Evolutionary conservation across 257 asterid species (phyloP).

Genomic region (Jaltomata sinuosa): DNA sequence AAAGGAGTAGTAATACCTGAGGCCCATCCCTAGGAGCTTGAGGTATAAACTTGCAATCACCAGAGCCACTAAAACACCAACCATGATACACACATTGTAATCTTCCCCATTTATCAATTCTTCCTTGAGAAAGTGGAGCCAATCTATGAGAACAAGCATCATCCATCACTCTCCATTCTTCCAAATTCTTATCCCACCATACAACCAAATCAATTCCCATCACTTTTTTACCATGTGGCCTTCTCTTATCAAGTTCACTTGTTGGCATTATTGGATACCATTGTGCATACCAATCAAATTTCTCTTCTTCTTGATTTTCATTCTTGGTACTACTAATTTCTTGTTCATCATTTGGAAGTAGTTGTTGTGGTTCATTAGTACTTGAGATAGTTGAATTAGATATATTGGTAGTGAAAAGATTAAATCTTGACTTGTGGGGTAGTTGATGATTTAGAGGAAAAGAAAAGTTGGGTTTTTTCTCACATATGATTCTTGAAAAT

Average conservation of each 20-base stretch:
- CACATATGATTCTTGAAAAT: background rate
- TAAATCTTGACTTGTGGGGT: slow-evolving; percentile 15
- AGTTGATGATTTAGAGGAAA: slow-evolving; percentile 7
- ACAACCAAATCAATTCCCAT: slow-evolving; percentile 65
- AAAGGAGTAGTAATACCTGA: slow-evolving; percentile 29
- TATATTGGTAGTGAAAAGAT: slow-evolving; percentile 23
- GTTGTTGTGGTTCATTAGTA: background rate
- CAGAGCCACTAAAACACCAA: slow-evolving; percentile 75
- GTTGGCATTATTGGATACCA: slow-evolving; percentile 82
- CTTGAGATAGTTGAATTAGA: background rate
- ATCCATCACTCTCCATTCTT: slow-evolving; percentile 74
- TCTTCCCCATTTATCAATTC: slow-evolving; percentile 91
- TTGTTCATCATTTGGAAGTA: background rate
- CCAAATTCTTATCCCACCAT: slow-evolving; percentile 75
- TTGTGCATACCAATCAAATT: slow-evolving; percentile 63
- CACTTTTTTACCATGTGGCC: slow-evolving; percentile 71
- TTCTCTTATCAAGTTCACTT: slow-evolving; percentile 70
- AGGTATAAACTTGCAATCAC: slow-evolving; percentile 79
- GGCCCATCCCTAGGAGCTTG: slow-evolving; percentile 82
- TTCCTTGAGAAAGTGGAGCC: slow-evolving; percentile 82
- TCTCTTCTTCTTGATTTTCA: slow-evolving; percentile 24
- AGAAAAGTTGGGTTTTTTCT: slow-evolving; percentile 9
- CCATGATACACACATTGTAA: slow-evolving; percentile 93
- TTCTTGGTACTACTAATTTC: background rate
- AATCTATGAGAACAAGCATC: slow-evolving; percentile 80